A percentile compares a stretch with the other conserved stretches of the same genome.
phyloP scores from a whole-genome alignment of 2,329 filamentous ascomycete species.

The Penicillium sp. region DNA sequence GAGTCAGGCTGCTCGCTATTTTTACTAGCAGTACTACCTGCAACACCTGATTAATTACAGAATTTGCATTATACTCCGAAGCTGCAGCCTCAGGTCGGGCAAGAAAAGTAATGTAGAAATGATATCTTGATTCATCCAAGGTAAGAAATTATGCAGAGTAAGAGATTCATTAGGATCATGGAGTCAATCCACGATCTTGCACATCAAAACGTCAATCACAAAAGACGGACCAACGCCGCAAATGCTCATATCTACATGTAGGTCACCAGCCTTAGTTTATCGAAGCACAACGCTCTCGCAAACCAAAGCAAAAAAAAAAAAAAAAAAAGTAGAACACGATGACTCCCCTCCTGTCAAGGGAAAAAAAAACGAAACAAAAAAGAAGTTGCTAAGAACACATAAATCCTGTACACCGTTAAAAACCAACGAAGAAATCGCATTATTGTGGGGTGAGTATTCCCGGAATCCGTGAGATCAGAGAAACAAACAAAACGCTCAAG shows the following conservation, averaged over 20 bases:
- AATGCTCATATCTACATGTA: constrained; percentile 46
- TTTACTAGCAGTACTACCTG: neutral
- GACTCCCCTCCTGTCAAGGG: constrained; percentile 21
- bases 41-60: neutral
- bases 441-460: constrained; percentile 20
- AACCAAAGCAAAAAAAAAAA: constrained; percentile 23
- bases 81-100: neutral
- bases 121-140: constrained; percentile 5
- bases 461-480: constrained; percentile 21
- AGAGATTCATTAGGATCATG: constrained; percentile 27
- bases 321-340: constrained; percentile 28
- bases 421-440: constrained; percentile 14
- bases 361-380: constrained; percentile 21
- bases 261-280: constrained; percentile 37
- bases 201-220: constrained; percentile 26
- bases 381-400: constrained; percentile 19
- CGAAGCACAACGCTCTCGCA: constrained; percentile 32
- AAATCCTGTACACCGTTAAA: constrained; percentile 21
- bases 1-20: neutral
- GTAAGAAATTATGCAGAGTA: constrained; percentile 10
- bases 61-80: neutral
- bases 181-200: constrained; percentile 21
- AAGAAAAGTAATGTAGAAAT: neutral
- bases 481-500: constrained; percentile 21
- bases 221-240: constrained; percentile 34